Evolutionary conservation across 345 rosid genomes (phyloP), one percentile per base, ranked within the genome.

Genomic region (Salix dunnii): DNA sequence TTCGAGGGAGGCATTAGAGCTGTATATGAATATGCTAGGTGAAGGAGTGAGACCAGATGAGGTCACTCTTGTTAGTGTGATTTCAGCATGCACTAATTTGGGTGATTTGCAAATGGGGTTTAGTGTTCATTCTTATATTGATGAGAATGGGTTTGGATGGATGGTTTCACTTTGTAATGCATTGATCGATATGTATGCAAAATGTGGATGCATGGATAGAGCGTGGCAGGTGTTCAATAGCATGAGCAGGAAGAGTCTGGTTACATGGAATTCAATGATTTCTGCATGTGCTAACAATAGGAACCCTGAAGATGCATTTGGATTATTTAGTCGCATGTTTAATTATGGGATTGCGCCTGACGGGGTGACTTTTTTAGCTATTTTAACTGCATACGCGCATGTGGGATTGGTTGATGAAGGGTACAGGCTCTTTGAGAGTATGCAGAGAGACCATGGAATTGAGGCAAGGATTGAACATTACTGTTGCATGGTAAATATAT

Each of bases 201-300:
- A 82, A 55, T 79, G 85, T 60, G 87, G 87, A 33, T 72, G 76
- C 67, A 40, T 77, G 43, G 76, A 84, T 42, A 70, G 53, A 69
- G 73, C 80, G 27, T 78, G 84, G 81, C 77, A 42, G 62, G 82
- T 84, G 42, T 84, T 84, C 71, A 68, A 68, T 40, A 79, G 60
- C 27, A 84, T 78, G 82, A 73, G 36, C 13, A 60, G 74, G 77
- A 75, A 74, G 75, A 81, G 79, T 76, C 77, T 81, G 78, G 73
- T 84, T 58, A 75, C 86, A 60, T 84, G 86, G 86, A 84, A 78
- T 74, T 75, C 79, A 31, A 81, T 81, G 81, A 78, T 84, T 40
- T 73, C 81, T 67, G 86, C 84, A 2, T 80, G 79, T 66, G 84
- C 86, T 30, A 68, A 72, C 76, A 70, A 81, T 17, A 77, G 86